These are phyloP conservation scores for Trametes punicea DNA, from an alignment of 768 basidiomycete species.

Conservation along the genomic window DNA sequence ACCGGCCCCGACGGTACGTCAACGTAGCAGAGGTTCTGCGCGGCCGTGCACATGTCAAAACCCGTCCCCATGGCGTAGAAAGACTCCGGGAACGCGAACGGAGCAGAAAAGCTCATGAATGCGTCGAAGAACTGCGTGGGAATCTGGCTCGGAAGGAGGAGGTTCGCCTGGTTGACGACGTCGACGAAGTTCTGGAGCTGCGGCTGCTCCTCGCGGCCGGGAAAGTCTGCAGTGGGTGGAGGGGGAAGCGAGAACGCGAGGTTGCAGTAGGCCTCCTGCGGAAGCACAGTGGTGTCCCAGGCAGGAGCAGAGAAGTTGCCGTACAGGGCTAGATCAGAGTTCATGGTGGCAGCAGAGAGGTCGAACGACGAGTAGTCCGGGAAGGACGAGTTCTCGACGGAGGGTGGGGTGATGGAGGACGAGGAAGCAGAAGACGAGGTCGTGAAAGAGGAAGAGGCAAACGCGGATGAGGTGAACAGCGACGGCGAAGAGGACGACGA, in stretches of 20 bases:
- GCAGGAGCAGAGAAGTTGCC: neutral
- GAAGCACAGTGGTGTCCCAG: neutral
- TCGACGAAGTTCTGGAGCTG: conserved; percentile 3
- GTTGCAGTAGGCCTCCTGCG: neutral
- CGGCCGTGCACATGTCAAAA: neutral
- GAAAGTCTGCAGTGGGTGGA: neutral
- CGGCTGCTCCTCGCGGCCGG: neutral
- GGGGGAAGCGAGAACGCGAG: neutral
- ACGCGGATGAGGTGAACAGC: neutral
- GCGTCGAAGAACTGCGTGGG: neutral
- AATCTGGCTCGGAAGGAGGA: conserved; percentile 2
- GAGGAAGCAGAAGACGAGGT: neutral
- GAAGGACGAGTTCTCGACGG: no score
- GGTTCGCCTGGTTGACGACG: neutral
- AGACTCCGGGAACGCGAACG: neutral
- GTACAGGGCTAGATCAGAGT: neutral
- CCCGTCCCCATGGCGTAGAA: neutral
- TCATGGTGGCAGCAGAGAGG: neutral
- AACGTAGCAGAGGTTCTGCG: neutral
- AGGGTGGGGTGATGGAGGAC: neutral
- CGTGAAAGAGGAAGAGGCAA: neutral
- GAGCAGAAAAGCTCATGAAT: neutral
- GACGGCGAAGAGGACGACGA: neutral
- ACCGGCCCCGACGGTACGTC: neutral
- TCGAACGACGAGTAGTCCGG: neutral